Conservation (phyloP, 208 protist species). For the Leishmania gerbilli region DNA sequence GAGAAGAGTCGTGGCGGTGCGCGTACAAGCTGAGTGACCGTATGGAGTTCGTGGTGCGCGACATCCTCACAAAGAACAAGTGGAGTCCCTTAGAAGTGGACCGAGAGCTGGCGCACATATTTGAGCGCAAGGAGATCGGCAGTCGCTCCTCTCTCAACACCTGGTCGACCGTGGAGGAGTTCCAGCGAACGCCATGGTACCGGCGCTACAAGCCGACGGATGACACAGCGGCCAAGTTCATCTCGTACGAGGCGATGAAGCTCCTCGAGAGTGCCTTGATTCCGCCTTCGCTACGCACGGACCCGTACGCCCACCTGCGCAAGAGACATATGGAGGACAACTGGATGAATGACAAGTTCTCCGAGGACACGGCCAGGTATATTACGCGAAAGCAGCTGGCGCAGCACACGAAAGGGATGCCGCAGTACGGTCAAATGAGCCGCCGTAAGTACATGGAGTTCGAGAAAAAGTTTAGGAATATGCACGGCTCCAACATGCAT, state of each 20-base stretch:
- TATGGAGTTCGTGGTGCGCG: slow-evolving; percentile 82
- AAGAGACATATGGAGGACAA: slow-evolving; percentile 92
- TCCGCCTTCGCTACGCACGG: slow-evolving; percentile 72
- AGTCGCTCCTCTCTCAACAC: slow-evolving; percentile 80
- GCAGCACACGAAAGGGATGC: slow-evolving; percentile 78
- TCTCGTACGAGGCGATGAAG: slow-evolving; percentile 91
- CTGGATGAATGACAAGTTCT: slow-evolving; percentile 91
- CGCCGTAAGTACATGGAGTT: slow-evolving; percentile 82
- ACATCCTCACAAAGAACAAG: slow-evolving; percentile 62
- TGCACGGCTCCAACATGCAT: slow-evolving; percentile 63
- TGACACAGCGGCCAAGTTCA: slow-evolving; percentile 77
- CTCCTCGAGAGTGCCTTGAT: slow-evolving; percentile 78
- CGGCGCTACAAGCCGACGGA: slow-evolving; percentile 85
- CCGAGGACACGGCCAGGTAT: slow-evolving; percentile 76
- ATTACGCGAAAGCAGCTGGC: slow-evolving; percentile 76
- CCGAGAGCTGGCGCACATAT: slow-evolving; percentile 84
- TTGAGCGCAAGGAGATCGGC: slow-evolving; percentile 64
- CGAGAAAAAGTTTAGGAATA: slow-evolving; percentile 61
- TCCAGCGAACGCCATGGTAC: slow-evolving; percentile 91
- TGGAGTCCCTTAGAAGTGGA: slow-evolving; percentile 75
- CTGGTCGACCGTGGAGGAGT: slow-evolving; percentile 90
- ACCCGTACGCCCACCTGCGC: slow-evolving; percentile 87
- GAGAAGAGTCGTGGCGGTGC: slow-evolving; percentile 84
- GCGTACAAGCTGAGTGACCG: slow-evolving; percentile 84
- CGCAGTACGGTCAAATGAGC: slow-evolving; percentile 70